Evolutionary conservation across 2,329 filamentous ascomycete genomes (phyloP).

Genomic region (Exophiala spinifera): DNA sequence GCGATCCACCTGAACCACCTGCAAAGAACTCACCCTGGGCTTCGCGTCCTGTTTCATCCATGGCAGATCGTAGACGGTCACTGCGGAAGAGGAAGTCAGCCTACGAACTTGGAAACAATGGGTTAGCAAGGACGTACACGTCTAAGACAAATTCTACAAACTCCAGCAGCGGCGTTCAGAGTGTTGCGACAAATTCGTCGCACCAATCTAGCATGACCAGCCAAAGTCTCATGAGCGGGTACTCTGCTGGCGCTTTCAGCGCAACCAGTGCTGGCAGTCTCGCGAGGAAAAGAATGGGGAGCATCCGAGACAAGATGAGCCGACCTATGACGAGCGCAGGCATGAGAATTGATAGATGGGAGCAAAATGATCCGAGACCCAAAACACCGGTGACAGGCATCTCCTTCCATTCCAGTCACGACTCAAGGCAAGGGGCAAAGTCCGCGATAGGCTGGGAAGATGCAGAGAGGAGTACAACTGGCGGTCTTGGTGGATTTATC

Average conservation of each 20-base stretch:
- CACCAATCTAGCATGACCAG: slow-evolving; percentile 74
- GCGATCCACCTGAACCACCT: slow-evolving; percentile 60
- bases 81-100: slow-evolving; percentile 51
- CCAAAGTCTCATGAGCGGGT: slow-evolving; percentile 88
- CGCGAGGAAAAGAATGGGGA: slow-evolving; percentile 60
- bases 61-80: slow-evolving; percentile 38
- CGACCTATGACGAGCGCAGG: slow-evolving; percentile 46
- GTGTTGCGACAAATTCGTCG: slow-evolving; percentile 61
- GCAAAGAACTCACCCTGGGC: slow-evolving; percentile 52
- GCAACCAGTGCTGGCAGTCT: slow-evolving; percentile 93
- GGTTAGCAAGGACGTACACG: slow-evolving; percentile 76
- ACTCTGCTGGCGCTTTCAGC: slow-evolving; percentile 85
- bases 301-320: slow-evolving; percentile 32
- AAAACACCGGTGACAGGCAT: slow-evolving; percentile 66
- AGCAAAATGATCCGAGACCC: slow-evolving; percentile 38
- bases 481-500: slow-evolving; percentile 72
- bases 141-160: slow-evolving; percentile 83
- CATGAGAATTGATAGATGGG: slow-evolving; percentile 38
- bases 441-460: slow-evolving; percentile 63
- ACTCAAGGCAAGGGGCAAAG: slow-evolving; percentile 55
- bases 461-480: slow-evolving; percentile 46
- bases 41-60: slow-evolving; percentile 42
- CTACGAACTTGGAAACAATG: slow-evolving; percentile 69
- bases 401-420: slow-evolving; percentile 90
- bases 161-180: slow-evolving; percentile 69